Conservation (phyloP, 306 rosid genomes). For the Mucuna pruriens region DNA sequence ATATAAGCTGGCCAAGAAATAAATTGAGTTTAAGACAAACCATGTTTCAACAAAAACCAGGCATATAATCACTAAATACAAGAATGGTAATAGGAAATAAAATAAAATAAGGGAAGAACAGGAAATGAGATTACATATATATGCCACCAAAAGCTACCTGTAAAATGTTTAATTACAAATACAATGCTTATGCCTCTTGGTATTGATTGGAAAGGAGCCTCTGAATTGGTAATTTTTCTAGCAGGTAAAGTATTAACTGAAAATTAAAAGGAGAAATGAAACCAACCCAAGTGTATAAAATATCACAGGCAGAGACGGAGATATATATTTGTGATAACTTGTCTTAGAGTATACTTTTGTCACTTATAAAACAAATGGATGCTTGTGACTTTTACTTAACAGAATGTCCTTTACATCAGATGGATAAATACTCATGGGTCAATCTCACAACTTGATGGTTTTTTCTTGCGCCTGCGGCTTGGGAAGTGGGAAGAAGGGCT, state of each 20-base stretch:
- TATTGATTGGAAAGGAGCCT: background rate
- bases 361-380: background rate
- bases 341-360: background rate
- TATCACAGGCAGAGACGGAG: background rate
- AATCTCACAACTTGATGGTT: slow-evolving; percentile 68
- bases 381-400: slow-evolving; percentile 36
- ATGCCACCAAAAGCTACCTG: background rate
- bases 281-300: background rate
- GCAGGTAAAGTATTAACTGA: background rate
- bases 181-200: background rate
- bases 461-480: slow-evolving; percentile 87
- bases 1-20: background rate
- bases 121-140: background rate
- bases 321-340: background rate
- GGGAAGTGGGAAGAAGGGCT: slow-evolving; percentile 90
- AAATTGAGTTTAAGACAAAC: background rate
- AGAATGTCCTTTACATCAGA: slow-evolving; percentile 53
- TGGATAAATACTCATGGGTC: slow-evolving; percentile 63
- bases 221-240: background rate
- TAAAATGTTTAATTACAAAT: background rate
- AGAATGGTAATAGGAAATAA: background rate
- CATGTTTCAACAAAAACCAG: background rate
- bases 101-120: background rate
- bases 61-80: background rate
- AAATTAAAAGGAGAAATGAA: background rate